These are phyloP conservation scores for Mastigamoeba balamuthi DNA, from an alignment of 78 protist genomes.

Conservation along the genomic window DNA sequence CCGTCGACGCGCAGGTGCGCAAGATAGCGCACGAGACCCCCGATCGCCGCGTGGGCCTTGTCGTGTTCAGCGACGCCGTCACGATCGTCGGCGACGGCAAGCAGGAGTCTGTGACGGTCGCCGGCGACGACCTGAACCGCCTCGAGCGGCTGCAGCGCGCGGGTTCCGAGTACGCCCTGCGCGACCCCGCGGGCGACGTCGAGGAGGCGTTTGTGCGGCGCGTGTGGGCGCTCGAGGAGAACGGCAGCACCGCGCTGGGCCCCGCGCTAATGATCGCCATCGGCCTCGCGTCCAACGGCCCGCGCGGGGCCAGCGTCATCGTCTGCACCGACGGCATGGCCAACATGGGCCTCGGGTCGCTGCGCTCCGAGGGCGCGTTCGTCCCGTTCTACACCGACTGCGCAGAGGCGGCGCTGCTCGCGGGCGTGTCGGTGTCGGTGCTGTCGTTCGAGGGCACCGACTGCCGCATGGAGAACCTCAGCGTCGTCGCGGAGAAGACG, in stretches of 20 bases:
- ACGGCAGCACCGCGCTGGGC: slow-evolving; percentile 44
- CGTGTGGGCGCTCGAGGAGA: slow-evolving; percentile 2
- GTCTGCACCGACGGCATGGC: slow-evolving; percentile 61
- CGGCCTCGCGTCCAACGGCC: slow-evolving; percentile 14
- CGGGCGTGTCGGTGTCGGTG: slow-evolving; percentile 1
- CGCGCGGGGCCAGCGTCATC: slow-evolving; percentile 26
- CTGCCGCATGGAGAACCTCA: neutral
- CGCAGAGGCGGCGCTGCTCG: neutral
- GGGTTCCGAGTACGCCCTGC: slow-evolving; percentile 6
- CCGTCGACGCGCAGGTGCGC: neutral
- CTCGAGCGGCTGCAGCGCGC: slow-evolving; percentile 5
- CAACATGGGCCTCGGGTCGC: neutral
- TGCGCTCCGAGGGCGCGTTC: neutral
- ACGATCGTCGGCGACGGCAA: neutral
- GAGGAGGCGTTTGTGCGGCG: too few species aligned
- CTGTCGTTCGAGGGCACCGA: neutral
- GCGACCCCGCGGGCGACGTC: neutral
- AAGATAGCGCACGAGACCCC: neutral
- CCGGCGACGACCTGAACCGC: slow-evolving; percentile 45
- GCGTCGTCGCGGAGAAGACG: neutral
- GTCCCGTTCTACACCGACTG: neutral
- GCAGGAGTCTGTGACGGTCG: slow-evolving; percentile 10
- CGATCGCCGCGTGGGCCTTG: neutral
- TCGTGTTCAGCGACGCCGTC: neutral
- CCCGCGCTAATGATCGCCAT: slow-evolving; percentile 36